Conservation (phyloP, 176 grass and related monocot genomes). For the Oryza glumipatula region DNA sequence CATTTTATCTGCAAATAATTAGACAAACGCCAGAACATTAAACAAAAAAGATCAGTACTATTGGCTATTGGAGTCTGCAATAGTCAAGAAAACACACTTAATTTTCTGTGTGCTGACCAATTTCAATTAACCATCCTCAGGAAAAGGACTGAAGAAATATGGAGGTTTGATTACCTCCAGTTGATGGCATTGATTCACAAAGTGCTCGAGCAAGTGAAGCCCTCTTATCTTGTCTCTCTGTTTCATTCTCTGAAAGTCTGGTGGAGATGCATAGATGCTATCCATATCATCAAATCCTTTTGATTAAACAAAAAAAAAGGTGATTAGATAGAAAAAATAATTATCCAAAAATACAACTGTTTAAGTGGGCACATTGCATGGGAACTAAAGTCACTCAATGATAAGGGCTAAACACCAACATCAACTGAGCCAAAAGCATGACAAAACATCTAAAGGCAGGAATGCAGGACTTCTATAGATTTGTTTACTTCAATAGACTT, state of each 20-base stretch:
- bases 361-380: conserved; percentile 13
- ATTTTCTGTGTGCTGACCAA: conserved; percentile 6
- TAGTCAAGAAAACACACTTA: conserved; percentile 36
- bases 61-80: not conserved
- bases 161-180: conserved; percentile 58
- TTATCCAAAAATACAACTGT: conserved; percentile 14
- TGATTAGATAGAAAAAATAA: conserved; percentile 3
- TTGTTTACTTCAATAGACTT: not conserved
- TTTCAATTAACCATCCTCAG: not conserved
- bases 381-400: conserved; percentile 13
- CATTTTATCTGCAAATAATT: conserved; percentile 69
- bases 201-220: conserved; percentile 91
- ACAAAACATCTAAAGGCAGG: not conserved
- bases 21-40: conserved; percentile 24
- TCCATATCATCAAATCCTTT: conserved; percentile 97
- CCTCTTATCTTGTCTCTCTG: conserved; percentile 87
- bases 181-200: conserved; percentile 82
- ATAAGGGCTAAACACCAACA: not conserved
- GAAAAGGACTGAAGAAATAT: not conserved
- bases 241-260: conserved; percentile 74
- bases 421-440: not conserved
- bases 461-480: not conserved
- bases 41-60: not conserved
- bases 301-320: conserved; percentile 32
- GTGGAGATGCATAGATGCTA: conserved; percentile 89